Conservation (phyloP, 2,329 filamentous ascomycete species). For the Fonsecaea monophora region DNA sequence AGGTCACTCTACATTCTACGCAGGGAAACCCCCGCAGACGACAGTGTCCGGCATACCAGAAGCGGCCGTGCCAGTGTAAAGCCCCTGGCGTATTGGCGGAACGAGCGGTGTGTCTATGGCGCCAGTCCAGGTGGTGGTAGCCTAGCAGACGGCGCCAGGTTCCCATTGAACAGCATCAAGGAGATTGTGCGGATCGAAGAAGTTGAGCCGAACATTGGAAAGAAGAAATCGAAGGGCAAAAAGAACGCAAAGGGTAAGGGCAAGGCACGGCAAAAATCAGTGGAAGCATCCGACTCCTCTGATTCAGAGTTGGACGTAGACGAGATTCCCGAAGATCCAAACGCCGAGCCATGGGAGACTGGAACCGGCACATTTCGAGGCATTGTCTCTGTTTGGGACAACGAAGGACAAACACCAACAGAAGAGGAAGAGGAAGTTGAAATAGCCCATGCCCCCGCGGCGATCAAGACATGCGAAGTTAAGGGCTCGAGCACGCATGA, state of each 20-base stretch:
- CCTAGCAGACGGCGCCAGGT: conserved; percentile 57
- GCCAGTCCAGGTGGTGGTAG: conserved; percentile 52
- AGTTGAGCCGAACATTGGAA: conserved; percentile 50
- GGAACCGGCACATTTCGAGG: conserved; percentile 53
- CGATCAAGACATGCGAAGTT: conserved; percentile 65
- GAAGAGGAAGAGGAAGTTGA: conserved; percentile 56
- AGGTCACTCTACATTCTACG: conserved; percentile 59
- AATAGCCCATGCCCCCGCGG: conserved; percentile 64
- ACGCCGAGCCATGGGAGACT: conserved; percentile 54
- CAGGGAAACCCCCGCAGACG: conserved; percentile 60
- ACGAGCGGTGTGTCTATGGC: conserved; percentile 76
- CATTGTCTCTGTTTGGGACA: conserved; percentile 53
- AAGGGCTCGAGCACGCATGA: conserved; percentile 57
- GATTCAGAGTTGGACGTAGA: conserved; percentile 50
- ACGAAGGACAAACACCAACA: conserved; percentile 46
- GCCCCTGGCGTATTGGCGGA: conserved; percentile 85
- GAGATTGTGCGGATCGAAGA: conserved; percentile 79
- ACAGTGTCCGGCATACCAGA: conserved; percentile 68
- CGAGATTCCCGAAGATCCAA: conserved; percentile 42
- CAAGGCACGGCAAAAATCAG: conserved; percentile 10
- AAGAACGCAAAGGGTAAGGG: conserved; percentile 44
- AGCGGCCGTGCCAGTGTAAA: conserved; percentile 79
- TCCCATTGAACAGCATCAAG: conserved; percentile 73
- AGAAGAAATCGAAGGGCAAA: conserved; percentile 48
- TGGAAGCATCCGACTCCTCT: conserved; percentile 25